A percentile compares a stretch with the other conserved stretches of the same genome.
phyloP scores from a whole-genome alignment of 1,139 yeast species.

The Taphrina confusa region DNA sequence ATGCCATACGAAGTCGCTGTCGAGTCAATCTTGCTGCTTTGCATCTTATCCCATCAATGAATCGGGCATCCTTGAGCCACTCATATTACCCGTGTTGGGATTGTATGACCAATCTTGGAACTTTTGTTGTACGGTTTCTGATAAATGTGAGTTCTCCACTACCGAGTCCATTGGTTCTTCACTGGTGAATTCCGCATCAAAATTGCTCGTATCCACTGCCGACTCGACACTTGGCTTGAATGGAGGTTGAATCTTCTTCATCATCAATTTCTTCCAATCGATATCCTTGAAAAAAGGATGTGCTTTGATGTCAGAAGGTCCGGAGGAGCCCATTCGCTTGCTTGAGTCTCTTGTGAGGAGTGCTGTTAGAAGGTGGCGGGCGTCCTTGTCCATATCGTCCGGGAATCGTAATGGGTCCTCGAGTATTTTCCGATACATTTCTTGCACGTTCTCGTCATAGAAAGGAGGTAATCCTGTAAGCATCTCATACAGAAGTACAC shows the following conservation, averaged over 20 bases:
- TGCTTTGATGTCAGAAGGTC: slow-evolving; percentile 78
- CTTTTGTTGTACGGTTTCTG: slow-evolving; percentile 90
- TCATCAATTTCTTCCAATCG: slow-evolving; percentile 82
- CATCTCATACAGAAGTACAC: slow-evolving; percentile 92
- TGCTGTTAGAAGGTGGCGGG: slow-evolving; percentile 75
- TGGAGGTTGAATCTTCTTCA: slow-evolving; percentile 92
- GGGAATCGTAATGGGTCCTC: slow-evolving; percentile 90
- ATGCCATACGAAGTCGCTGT: background rate
- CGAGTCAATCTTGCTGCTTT: background rate
- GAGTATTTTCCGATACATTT: slow-evolving; percentile 89
- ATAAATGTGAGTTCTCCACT: slow-evolving; percentile 74
- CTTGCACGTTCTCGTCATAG: slow-evolving; percentile 89
- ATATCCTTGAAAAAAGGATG: slow-evolving; percentile 80
- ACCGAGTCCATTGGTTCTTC: slow-evolving; percentile 95
- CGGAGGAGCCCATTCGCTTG: slow-evolving; percentile 71
- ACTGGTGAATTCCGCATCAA: slow-evolving; percentile 87
- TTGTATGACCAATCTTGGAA: slow-evolving; percentile 82
- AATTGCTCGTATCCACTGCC: slow-evolving; percentile 64
- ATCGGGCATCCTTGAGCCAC: slow-evolving; percentile 22
- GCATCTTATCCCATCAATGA: slow-evolving; percentile 11
- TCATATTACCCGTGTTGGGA: slow-evolving; percentile 14
- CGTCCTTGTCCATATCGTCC: slow-evolving; percentile 81
- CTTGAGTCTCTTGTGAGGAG: slow-evolving; percentile 83
- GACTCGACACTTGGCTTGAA: slow-evolving; percentile 89
- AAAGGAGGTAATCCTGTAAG: slow-evolving; percentile 95